Percentiles rank a stretch among this genome's conserved stretches.
These are phyloP conservation scores for Cenchrus purpureus DNA, from an alignment of 176 grass and related monocot genomes.

Conservation along the genomic window DNA sequence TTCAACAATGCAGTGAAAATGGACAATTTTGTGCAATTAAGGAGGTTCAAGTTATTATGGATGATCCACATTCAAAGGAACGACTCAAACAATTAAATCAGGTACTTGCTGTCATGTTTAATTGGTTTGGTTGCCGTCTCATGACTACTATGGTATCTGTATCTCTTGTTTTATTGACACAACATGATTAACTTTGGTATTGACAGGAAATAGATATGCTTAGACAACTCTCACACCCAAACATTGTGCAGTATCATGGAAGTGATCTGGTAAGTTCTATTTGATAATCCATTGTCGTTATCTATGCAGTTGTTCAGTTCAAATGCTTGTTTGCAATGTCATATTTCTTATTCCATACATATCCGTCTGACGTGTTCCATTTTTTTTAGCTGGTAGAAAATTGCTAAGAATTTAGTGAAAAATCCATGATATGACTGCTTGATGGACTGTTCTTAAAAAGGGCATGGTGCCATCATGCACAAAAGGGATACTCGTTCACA, in stretches of 20 bases:
- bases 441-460: neutral
- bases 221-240: conserved; percentile 80
- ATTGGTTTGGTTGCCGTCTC: conserved; percentile 4
- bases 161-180: conserved; percentile 24
- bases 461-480: neutral
- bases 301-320: conserved; percentile 21
- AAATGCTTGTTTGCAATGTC: neutral
- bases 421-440: conserved; percentile 20
- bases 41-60: conserved; percentile 95
- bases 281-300: conserved; percentile 24
- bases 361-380: neutral
- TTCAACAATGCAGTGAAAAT: conserved; percentile 66
- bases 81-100: conserved; percentile 92
- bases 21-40: conserved; percentile 95
- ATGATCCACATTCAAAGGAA: conserved; percentile 95
- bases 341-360: conserved; percentile 11
- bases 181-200: conserved; percentile 32
- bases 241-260: conserved; percentile 93
- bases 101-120: conserved; percentile 47
- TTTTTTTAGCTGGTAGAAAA: neutral
- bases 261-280: conserved; percentile 77
- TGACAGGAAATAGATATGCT: conserved; percentile 94
- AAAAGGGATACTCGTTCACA: neutral
- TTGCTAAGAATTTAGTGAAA: conserved; percentile 2
- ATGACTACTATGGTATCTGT: neutral